These are phyloP conservation scores for Biscogniauxia marginata DNA, from an alignment of 2,329 filamentous ascomycete genomes.

Conservation along the genomic window DNA sequence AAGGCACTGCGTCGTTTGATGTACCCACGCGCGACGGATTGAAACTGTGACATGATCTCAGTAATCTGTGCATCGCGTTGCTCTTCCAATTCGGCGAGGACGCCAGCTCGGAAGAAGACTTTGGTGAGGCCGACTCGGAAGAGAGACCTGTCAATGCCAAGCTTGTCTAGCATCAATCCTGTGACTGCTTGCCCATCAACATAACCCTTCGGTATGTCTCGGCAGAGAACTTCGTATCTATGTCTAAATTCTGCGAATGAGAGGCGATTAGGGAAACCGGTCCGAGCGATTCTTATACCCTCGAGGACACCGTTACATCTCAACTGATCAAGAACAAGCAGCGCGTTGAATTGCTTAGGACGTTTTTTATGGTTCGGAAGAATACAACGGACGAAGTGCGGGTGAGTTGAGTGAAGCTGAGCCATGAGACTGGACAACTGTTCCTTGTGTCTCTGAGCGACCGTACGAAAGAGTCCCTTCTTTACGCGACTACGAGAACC, in stretches of 20 bases:
- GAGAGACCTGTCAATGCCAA: constrained; percentile 79
- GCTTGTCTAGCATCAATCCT: constrained; percentile 82
- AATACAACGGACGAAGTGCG: constrained; percentile 97
- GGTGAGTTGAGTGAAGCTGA: constrained; percentile 92
- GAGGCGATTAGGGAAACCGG: constrained; percentile 92
- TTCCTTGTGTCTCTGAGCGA: constrained; percentile 95
- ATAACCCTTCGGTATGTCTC: constrained; percentile 83
- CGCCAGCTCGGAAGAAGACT: constrained; percentile 95
- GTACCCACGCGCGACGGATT: constrained; percentile 88
- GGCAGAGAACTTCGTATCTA: constrained; percentile 91
- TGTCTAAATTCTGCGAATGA: constrained; percentile 92
- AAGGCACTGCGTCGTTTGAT: constrained; percentile 83
- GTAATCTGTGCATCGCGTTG: constrained; percentile 89
- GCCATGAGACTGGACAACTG: constrained; percentile 95
- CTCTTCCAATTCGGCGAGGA: constrained; percentile 94
- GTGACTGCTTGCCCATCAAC: constrained; percentile 86
- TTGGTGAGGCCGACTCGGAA: constrained; percentile 96
- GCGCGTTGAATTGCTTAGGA: constrained; percentile 86
- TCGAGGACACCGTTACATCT: constrained; percentile 99
- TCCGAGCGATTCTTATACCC: constrained; percentile 93
- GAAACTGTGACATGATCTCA: constrained; percentile 90
- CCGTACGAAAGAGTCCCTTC: constrained; percentile 94
- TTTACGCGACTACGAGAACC: constrained; percentile 80
- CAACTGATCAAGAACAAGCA: constrained; percentile 95
- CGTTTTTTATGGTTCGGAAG: constrained; percentile 97